Evolutionary conservation across 768 basidiomycete species (phyloP), one percentile per base, ranked within the genome.

Genomic region (Cytidiella melzeri): DNA sequence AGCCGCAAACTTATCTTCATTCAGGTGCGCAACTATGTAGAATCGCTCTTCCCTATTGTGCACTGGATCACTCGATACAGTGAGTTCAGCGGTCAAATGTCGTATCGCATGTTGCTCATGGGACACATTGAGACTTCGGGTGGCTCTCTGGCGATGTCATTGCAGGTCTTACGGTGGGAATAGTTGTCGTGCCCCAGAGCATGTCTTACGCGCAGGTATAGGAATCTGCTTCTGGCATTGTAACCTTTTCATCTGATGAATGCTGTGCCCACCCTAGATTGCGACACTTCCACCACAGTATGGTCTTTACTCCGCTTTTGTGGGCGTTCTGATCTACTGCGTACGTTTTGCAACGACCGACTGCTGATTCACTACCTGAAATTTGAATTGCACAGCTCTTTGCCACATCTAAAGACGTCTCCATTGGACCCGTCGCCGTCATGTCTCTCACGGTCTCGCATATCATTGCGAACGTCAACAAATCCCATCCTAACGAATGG

Each of bases 351-450:
- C 4, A 20, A 18, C 27, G 26, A 30, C 38, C 39, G 30, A 24
- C 45, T 34, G 27, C 25, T 34, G 23, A 43, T 27, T 45, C 36
- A 47, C 51, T 41, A 6, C 28, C 26, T 49, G 23, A 30, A 21
- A 24, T 19, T n/a, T 25, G 39, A 27, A 42, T 37, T 26, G 20
- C 27, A 6, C 55, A 91, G 86, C 79, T 96, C 69, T 97, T 98
- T 62, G 95, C 93, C 20, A 98, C 96, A 0, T 91, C 91, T 24
- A 97, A 97, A 67, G 96, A 99, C 73, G 90, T 99, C 37, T 94
- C 92, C n/a, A 98, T 99, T 57, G 96, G 96, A 43, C 96, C 96
- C 2, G 95, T 98, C 57, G 95, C 96, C 6, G 95, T 99, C 63
- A 96, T 99, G 93, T 94, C 92, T 2, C 76, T 96, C 44, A 87